Base-by-base conservation (phyloP, 768 basidiomycete genomes). In the Mycena capillaripes region DNA sequence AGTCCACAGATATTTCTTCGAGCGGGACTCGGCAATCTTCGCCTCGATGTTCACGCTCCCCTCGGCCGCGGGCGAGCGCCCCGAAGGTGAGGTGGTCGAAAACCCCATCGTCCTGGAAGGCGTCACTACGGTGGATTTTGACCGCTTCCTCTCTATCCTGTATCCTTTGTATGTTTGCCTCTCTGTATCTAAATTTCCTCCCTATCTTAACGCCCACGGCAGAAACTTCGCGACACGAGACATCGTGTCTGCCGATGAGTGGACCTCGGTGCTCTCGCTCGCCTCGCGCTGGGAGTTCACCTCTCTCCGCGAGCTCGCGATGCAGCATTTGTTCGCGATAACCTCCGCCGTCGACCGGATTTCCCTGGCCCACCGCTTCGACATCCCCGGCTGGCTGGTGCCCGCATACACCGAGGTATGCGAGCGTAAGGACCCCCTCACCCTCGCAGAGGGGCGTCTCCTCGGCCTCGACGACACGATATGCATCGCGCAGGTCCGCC, bases 121-220 rank as follows among this genome's bases (percentile, higher is more conserved):
- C 16, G 80, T 86, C 42, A 78, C 76, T 44, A 78, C 82, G 9
- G 78, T 81, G 46, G 88, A 89, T 69, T 90, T 90, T 72, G 82
- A 85, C 57, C 83, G 85, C 9, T 84, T 90, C 61, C 83, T 90
- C 2, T 84, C 85, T 79, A 80, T 90, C 1, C 84, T 90, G 42
- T 90, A 90, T 71, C 87, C 87, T 40, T 80, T 82, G 89, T 89
- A 71, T 64, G 85, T 82, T 23, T 11, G 9, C 42, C 55, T 38
- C 40, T 25, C 2, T 42, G 3, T 11, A 17, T 21, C 12, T 23
- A 14, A 29, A 4, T 14, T 7, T 23, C n/a, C 23, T 30, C 29
- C 7, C 34, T 16, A 34, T 36, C n/a, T 30, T 8, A 17, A 50
- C 21, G 11, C 6, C 17, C 23, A 2, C 44, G 9, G 6, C 56